Conservation (phyloP, 306 rosid genomes). For the Quercus aquifolioides region DNA sequence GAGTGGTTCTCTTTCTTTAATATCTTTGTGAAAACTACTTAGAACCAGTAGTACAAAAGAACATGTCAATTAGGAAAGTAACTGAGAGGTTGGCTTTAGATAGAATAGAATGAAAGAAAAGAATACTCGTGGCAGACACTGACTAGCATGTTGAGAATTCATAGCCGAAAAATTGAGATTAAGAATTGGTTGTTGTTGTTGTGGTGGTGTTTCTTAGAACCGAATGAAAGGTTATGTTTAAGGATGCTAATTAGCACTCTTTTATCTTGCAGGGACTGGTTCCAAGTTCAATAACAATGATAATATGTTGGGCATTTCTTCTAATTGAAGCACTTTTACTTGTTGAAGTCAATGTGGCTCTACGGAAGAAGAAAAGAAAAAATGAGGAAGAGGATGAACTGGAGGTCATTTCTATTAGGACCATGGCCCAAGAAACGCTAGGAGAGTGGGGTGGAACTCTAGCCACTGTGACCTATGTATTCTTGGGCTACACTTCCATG, state of each 20-base stretch:
- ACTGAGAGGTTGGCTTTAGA: no score
- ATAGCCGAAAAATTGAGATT: no score
- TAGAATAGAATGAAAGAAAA: no score
- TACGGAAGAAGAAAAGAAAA: constrained; percentile 41
- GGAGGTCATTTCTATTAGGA: constrained; percentile 61
- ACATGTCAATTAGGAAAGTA: no score
- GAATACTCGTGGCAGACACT: no score
- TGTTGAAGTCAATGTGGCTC: constrained; percentile 58
- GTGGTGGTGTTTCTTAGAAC: no score
- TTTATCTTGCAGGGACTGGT: constrained; percentile 48
- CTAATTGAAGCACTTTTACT: constrained; percentile 61
- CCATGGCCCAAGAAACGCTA: constrained; percentile 77
- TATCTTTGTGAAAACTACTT: not conserved
- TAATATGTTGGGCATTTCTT: constrained; percentile 69
- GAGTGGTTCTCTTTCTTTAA: not conserved
- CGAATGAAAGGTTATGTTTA: not conserved
- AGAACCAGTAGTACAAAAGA: no score
- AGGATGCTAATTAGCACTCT: not conserved
- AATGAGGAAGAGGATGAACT: constrained; percentile 34
- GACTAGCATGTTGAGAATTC: no score
- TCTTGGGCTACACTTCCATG: constrained; percentile 64
- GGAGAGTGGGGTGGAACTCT: constrained; percentile 66
- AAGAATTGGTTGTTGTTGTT: no score
- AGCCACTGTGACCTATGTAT: constrained; percentile 49
- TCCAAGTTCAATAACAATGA: constrained; percentile 61